Evolutionary conservation across 2,329 filamentous ascomycete species (phyloP), one percentile per base, ranked within the genome.

Genomic region (Aspergillus melleus): DNA sequence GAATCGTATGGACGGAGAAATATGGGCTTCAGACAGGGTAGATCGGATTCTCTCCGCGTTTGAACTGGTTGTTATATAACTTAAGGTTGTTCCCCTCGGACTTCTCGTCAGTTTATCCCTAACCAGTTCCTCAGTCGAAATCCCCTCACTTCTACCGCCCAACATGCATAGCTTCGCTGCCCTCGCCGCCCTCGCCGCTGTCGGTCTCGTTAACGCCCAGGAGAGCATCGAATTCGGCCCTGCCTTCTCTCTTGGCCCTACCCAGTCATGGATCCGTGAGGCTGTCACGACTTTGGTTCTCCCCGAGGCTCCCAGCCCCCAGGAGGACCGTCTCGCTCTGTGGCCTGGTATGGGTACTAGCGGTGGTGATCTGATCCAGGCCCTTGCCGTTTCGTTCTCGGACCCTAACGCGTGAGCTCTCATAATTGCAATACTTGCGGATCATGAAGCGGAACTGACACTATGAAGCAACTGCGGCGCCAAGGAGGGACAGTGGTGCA

Each of bases 321-420:
- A 68, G 52, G 54, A 59, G 6, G 69, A 72, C 44, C 68, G 70
- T n/a, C 68, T 74, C 9, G 71, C 71, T 2, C 61, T 74, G 6
- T 74, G 71, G 71, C 70, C 71, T 2, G 72, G 72, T 1, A 74
- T 74, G 72, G 70, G 70, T 12, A 74, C 71, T 4, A 72, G 70
- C 19, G 64, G 62, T 1, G 71, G 70, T 16, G 72, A 74, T 51
- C 59, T 74, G 49, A 72, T 74, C 19, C 72, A 74, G 60, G 69
- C 71, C 3, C 60, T 74, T 19, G 70, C 70, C 10, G 69, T 73
- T 1, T 73, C 72, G 1, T 72, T 71, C 47, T 50, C 60, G 1
- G 64, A 67, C 49, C 71, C 70, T 2, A 54, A 59, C 24, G 65
- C 71, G 70, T 74, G 58, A 57, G 67, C 5, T 64, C 6, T 14